Conservation (phyloP, 2,329 filamentous ascomycete species). For the Ophiostoma piceae region DNA sequence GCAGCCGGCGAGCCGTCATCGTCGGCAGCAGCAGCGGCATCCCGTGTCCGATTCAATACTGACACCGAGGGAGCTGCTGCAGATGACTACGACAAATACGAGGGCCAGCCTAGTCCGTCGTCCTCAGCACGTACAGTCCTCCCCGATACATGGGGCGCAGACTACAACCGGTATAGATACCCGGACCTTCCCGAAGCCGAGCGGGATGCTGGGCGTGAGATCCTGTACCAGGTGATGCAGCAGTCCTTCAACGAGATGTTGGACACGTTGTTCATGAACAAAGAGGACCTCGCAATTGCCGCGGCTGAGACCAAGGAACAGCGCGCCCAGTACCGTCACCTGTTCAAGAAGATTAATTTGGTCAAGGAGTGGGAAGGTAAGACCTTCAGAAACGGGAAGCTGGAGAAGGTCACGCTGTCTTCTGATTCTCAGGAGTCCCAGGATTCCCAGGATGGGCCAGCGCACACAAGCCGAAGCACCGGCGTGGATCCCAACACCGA, state of each 20-base stretch:
- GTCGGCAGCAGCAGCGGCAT: conserved; percentile 49
- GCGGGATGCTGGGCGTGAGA: conserved; percentile 76
- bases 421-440: too few relatives aligned
- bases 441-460: neutral
- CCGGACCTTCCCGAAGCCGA: conserved; percentile 77
- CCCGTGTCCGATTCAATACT: conserved; percentile 31
- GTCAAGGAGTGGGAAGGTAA: conserved; percentile 29
- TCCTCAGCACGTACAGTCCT: conserved; percentile 60
- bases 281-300: conserved; percentile 69
- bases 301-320: conserved; percentile 58
- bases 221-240: conserved; percentile 86
- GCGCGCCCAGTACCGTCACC: conserved; percentile 52
- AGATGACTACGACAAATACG: neutral
- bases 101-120: conserved; percentile 47
- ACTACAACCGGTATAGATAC: conserved; percentile 63
- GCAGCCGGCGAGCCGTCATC: conserved; percentile 28
- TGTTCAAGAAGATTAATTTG: conserved; percentile 40
- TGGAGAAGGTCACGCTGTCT: conserved; percentile 20
- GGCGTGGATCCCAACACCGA: neutral
- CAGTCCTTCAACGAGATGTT: conserved; percentile 91
- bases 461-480: neutral
- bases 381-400: conserved; percentile 17
- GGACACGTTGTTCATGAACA: conserved; percentile 74
- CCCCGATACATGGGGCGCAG: conserved; percentile 40
- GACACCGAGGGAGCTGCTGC: neutral